Conservation (phyloP, 2,329 filamentous ascomycete species). For the Stagonosporopsis rhizophila region DNA sequence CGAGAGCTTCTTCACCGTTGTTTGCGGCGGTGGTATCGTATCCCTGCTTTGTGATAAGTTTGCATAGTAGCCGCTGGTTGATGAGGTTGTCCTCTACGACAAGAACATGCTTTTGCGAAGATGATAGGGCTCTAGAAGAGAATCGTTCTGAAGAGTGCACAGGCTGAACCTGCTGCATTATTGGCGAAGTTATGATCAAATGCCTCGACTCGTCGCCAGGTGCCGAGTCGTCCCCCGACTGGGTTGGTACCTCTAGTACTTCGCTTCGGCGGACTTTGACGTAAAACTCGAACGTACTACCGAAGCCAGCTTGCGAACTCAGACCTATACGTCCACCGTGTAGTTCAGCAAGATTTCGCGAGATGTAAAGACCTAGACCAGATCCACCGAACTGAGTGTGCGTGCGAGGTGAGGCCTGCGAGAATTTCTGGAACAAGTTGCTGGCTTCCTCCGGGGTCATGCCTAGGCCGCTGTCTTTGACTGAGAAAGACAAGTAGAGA, state of each 20-base stretch:
- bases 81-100: slow-evolving; percentile 46
- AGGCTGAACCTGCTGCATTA: slow-evolving; percentile 2
- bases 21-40: slow-evolving; percentile 35
- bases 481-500: slow-evolving; percentile 15
- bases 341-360: slow-evolving; percentile 34
- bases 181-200: slow-evolving; percentile 2
- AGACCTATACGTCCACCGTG: slow-evolving; percentile 38
- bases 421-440: slow-evolving; percentile 17
- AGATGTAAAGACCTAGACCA: slow-evolving; percentile 35
- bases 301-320: slow-evolving; percentile 24
- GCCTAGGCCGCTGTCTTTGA: slow-evolving; percentile 16
- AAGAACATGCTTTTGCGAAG: slow-evolving; percentile 25
- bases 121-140: not conserved
- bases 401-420: slow-evolving; percentile 25
- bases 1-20: slow-evolving; percentile 39
- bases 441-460: slow-evolving; percentile 5
- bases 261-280: slow-evolving; percentile 19
- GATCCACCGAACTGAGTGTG: slow-evolving; percentile 58
- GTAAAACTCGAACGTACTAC: slow-evolving; percentile 38
- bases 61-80: slow-evolving; percentile 38
- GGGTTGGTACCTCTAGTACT: not conserved
- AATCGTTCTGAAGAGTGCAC: not conserved
- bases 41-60: slow-evolving; percentile 36
- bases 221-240: not conserved
- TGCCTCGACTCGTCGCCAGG: slow-evolving; percentile 6